Base-by-base conservation (phyloP, 306 rosid genomes). In the Heteromeles arbutifolia region DNA sequence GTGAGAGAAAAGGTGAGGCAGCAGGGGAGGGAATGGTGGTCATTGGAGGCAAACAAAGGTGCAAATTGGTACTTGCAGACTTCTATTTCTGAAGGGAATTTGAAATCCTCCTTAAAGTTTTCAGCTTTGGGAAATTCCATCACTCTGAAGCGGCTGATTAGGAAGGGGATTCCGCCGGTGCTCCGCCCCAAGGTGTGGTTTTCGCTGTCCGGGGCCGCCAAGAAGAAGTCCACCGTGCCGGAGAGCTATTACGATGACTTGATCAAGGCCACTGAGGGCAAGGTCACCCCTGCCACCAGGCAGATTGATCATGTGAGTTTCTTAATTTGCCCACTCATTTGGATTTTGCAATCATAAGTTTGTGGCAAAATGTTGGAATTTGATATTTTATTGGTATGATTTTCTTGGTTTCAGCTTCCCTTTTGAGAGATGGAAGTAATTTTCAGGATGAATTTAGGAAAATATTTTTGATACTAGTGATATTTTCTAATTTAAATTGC, bases 21-120 rank as follows among this genome's bases (percentile, higher is more conserved):
- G 72, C 99, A 96, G 75, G 99, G 97, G 9, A 77, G 97, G 73
- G 96, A 88, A 28, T 96, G 99, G 99, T 96, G 99, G 99, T 93
- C 97, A 25, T 82, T 96, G 82, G 99, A 96, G 79, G 98, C 99
- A 8, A 92, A 85, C 83, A 96, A 90, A 78, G 99, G 99, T 3
- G 99, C 88, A 25, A 89, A 90, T 92, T 96, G 99, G 99, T 96
- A 96, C 69, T 80, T 96, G 77, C 87, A 90, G 21, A 84, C 89
- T 32, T 80, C 97, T 15, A 85, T 89, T 62, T 90, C 91, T 4
- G 96, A 88, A 82, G 97, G 97, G 17, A 84, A 86, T 28, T 89
- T 96, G 26, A 96, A 89, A 50, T 88, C 95, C n/a, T 90, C 97
- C 3, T 85, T 95, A 72, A 95, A 89, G 73, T 87, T 96, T 79